Base-by-base conservation (phyloP, 306 rosid genomes). In the Sesbania bispinosa region DNA sequence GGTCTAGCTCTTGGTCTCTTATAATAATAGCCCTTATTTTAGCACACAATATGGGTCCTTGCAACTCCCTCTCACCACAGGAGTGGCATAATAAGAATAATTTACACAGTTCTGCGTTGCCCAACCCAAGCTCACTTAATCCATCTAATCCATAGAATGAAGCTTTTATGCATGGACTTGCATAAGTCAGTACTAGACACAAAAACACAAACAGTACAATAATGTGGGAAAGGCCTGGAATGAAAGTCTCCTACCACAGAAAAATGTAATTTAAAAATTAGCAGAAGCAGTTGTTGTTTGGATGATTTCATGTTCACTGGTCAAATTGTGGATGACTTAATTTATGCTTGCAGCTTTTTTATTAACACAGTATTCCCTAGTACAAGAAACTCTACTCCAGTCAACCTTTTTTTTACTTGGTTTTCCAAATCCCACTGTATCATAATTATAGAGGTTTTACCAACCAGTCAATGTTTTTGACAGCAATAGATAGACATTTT, bases 61-160 rank as follows among this genome's bases (percentile, higher is more conserved):
- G 24, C 1, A 4, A n/a, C 58, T 76, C 58, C n/a, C 38, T 27
- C 51, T n/a, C n/a, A n/a, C n/a, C n/a, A n/a, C n/a, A n/a, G n/a
- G n/a, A n/a, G n/a, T n/a, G n/a, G n/a, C n/a, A n/a, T n/a, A 48
- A 29, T 61, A 32, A 60, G 54, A 77, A 59, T 13, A 54, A 67
- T 16, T 35, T 11, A 13, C 23, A 16, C 36, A 46, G 24, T 47
- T 58, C 14, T 46, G 54, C 13, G 5, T 30, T 16, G 8, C 19
- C 10, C 33, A 21, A 54, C 39, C 10, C 24, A 55, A 54, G 51
- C 67, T 14, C 19, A 18, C 10, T 7, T 75, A n/a, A 41, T 53
- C 54, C 51, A 75, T 19, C 41, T 30, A 42, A 66, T 65, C 38
- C 21, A 76, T 10, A 43, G 1, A 36, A 36, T 46, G 57, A 62